phyloP scores from a whole-genome alignment of 768 basidiomycete species.

The Trametes elegans region DNA sequence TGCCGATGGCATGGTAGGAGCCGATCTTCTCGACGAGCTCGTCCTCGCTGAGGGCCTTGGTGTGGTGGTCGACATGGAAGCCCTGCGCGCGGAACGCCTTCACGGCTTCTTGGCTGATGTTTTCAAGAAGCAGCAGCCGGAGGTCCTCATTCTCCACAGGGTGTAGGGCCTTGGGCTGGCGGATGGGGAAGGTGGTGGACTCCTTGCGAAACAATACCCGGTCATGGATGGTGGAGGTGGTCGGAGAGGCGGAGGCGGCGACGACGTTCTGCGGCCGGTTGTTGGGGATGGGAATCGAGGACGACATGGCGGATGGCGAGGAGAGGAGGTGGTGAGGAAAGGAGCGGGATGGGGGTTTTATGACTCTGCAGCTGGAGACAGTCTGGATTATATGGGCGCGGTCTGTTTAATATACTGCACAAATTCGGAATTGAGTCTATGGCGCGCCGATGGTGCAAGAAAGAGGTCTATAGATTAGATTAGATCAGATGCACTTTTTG shows the following conservation, averaged over 20 bases:
- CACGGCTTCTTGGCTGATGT: slow-evolving; percentile 91
- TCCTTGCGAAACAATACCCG: slow-evolving; percentile 39
- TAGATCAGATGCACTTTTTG: slow-evolving; percentile 22
- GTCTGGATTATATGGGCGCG: background rate
- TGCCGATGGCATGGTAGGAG: slow-evolving; percentile 91
- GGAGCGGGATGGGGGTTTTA: background rate
- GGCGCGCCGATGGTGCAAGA: slow-evolving; percentile 17
- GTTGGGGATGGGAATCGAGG: slow-evolving; percentile 46
- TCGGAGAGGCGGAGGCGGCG: slow-evolving; percentile 53
- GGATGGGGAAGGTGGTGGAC: slow-evolving; percentile 36
- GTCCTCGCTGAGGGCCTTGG: slow-evolving; percentile 86
- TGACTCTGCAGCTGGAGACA: background rate
- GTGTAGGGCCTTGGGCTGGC: slow-evolving; percentile 70
- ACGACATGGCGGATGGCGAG: slow-evolving; percentile 38
- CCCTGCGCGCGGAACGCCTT: slow-evolving; percentile 75
- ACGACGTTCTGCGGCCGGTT: slow-evolving; percentile 36
- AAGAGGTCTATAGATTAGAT: slow-evolving; percentile 12
- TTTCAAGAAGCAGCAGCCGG: slow-evolving; percentile 86
- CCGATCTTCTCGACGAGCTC: slow-evolving; percentile 85
- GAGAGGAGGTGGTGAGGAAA: background rate
- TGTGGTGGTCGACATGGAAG: slow-evolving; percentile 87
- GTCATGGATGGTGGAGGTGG: slow-evolving; percentile 45
- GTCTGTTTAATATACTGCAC: background rate
- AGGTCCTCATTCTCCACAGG: slow-evolving; percentile 81
- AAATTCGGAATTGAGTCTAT: slow-evolving; percentile 11